Evolutionary conservation across 2,329 filamentous ascomycete genomes (phyloP), one percentile per base, ranked within the genome.

Genomic region (Hypoxylon sp.): DNA sequence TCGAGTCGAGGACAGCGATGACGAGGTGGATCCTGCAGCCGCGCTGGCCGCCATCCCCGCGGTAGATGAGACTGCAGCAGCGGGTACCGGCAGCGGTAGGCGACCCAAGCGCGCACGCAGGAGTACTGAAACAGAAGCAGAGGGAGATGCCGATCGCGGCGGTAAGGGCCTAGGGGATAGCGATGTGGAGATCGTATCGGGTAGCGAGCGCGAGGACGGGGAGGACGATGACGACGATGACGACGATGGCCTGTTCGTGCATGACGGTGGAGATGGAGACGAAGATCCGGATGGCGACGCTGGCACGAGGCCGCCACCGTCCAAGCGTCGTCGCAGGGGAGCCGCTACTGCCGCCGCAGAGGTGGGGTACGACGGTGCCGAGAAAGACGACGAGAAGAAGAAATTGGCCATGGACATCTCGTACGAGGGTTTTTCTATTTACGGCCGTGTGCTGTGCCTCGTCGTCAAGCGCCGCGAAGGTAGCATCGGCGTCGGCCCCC

Each of bases 351-450:
- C 30, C 8, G 8, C 64, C 30, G 71, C 57, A 32, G 67, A 56
- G 7, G 75, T 73, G 49, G 68, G 68, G 32, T 72, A 73, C 50
- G 65, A 48, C 19, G 67, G 24, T 5, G 73, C 73, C 22, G 78
- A 74, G 17, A 75, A 75, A 17, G 88, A 91, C 59, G 88, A 91
- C 59, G 91, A 97, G 73, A 96, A 97, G 80, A 97, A 99, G 82
- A 98, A 97, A 77, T 80, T 97, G 71, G 87, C 86, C 19, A 87
- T 97, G 81, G 89, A 91, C 65, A 95, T 94, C 24, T 89, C 89
- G 13, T 99, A 98, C 78, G 93, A 98, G 73, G 94, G 95, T 7
- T 98, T 98, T 79, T 92, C 91, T 71, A 97, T 99, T 74, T 97
- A 97, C 79, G 93, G 95, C 10, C 91, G 93, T 70, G 93, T 97